Evolutionary conservation across 345 rosid genomes (phyloP).

Genomic region (Eucalyptus microcorys): DNA sequence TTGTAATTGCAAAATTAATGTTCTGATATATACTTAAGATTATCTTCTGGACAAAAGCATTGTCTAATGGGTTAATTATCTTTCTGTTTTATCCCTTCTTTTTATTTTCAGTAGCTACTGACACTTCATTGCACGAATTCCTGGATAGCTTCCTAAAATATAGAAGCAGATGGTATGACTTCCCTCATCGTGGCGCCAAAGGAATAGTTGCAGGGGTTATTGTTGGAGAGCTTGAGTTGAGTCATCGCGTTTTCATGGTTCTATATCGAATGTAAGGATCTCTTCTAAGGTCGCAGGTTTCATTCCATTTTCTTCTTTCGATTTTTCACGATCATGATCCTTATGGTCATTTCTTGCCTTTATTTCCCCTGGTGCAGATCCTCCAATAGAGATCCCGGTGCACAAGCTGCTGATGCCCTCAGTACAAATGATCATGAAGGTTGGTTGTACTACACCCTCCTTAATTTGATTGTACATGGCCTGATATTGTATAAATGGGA

Average conservation of each 20-base stretch:
- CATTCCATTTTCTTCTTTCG: neutral
- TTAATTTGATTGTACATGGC: neutral
- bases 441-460: conserved; percentile 9
- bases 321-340: neutral
- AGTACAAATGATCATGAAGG: conserved; percentile 74
- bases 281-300: neutral
- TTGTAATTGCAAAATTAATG: neutral
- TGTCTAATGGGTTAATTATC: neutral
- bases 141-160: conserved; percentile 72
- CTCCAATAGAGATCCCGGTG: conserved; percentile 83
- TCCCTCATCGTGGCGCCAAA: conserved; percentile 78
- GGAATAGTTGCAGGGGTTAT: conserved; percentile 80
- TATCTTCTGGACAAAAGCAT: neutral
- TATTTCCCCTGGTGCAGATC: conserved; percentile 39
- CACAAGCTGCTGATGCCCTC: conserved; percentile 52
- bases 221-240: conserved; percentile 70
- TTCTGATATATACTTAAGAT: neutral
- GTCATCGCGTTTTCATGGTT: conserved; percentile 81
- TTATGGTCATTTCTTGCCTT: neutral
- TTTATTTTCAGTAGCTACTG: conserved; percentile 51
- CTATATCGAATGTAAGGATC: conserved; percentile 79
- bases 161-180: conserved; percentile 96
- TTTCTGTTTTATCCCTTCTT: neutral
- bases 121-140: conserved; percentile 64
- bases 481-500: neutral